A percentile compares a stretch with the other conserved stretches of the same genome.
Conservation (phyloP, 805 yeast genomes). For the Candida qinlingensis region DNA sequence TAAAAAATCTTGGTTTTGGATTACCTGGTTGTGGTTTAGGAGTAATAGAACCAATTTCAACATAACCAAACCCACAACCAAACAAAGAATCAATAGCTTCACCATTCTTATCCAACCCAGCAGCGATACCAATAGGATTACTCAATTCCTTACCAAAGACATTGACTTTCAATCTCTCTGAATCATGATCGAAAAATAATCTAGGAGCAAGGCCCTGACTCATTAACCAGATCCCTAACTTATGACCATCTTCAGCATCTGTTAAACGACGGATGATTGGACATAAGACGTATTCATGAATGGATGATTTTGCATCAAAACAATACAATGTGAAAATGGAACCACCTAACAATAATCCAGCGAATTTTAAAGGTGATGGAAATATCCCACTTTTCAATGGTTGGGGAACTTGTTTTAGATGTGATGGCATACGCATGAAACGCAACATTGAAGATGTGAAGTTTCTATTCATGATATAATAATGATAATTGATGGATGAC, state of each 20-base stretch:
- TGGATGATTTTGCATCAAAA: constrained; percentile 73
- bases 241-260: constrained; percentile 86
- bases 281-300: constrained; percentile 76
- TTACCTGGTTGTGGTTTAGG: constrained; percentile 94
- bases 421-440: constrained; percentile 1
- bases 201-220: constrained; percentile 65
- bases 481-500: too few relatives aligned
- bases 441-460: not conserved
- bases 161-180: constrained; percentile 47
- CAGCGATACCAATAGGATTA: constrained; percentile 89
- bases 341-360: constrained; percentile 27
- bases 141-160: constrained; percentile 61
- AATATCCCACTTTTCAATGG: constrained; percentile 8
- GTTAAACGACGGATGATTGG: constrained; percentile 67
- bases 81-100: constrained; percentile 82
- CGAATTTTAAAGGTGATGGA: constrained; percentile 17
- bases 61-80: constrained; percentile 78
- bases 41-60: constrained; percentile 90
- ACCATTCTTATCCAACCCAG: constrained; percentile 92
- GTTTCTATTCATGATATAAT: not conserved
- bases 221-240: constrained; percentile 63
- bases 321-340: constrained; percentile 45
- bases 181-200: constrained; percentile 48
- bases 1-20: constrained; percentile 87
- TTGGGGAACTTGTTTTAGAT: not conserved